Conservation (phyloP, 2,329 filamentous ascomycete genomes). For the Alternaria conjuncta region DNA sequence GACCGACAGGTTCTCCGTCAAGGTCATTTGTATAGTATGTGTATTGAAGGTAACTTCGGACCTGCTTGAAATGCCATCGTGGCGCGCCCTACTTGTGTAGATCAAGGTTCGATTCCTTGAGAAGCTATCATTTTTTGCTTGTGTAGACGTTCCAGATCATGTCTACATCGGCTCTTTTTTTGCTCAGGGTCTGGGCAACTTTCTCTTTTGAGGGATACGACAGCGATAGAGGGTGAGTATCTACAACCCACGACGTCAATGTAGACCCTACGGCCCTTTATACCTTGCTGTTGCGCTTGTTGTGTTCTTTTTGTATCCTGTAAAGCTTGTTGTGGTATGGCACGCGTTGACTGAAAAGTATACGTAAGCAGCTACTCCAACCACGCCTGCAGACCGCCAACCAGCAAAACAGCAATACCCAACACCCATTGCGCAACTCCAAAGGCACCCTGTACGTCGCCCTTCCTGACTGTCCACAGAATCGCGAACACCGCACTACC, state of each 20-base stretch:
- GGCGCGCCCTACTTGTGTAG: background rate
- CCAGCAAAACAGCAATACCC: slow-evolving; percentile 38
- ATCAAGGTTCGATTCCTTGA: background rate
- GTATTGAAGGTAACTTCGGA: background rate
- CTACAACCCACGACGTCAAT: background rate
- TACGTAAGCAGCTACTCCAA: slow-evolving; percentile 18
- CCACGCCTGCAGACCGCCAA: slow-evolving; percentile 46
- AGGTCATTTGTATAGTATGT: background rate
- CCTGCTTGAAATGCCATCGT: background rate
- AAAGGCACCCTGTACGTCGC: slow-evolving; percentile 51
- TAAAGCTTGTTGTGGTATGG: background rate
- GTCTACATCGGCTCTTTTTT: background rate
- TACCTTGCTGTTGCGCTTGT: background rate
- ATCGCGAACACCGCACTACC: slow-evolving; percentile 46
- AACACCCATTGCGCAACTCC: slow-evolving; percentile 49
- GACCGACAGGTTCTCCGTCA: background rate
- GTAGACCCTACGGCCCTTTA: background rate
- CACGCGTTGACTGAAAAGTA: background rate
- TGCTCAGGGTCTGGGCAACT: background rate
- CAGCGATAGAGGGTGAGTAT: background rate
- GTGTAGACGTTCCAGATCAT: background rate
- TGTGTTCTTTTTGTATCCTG: background rate
- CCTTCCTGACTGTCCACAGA: slow-evolving; percentile 40
- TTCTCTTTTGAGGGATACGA: background rate
- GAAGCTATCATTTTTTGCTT: background rate